Evolutionary conservation across 345 rosid species (phyloP).

Genomic region (Dipteronia sinensis): DNA sequence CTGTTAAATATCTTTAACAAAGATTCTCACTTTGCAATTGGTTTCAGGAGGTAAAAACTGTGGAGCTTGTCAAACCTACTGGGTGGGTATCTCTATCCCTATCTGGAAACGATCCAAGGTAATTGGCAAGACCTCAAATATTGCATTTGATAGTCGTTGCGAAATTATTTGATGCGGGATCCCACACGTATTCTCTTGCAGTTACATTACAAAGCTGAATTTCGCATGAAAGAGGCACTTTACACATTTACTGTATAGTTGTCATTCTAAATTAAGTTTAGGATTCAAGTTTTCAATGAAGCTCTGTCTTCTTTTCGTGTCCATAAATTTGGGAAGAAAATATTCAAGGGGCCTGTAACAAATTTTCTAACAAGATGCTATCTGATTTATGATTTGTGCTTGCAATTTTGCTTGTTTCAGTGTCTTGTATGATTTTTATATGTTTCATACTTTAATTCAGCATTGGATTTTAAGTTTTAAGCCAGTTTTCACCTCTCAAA

Average conservation of each 20-base stretch:
- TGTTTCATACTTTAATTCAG: not conserved
- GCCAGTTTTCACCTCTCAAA: not conserved
- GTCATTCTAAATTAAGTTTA: not conserved
- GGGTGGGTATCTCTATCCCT: constrained; percentile 83
- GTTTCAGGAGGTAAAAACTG: constrained; percentile 76
- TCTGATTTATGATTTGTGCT: not conserved
- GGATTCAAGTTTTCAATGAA: not conserved
- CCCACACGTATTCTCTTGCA: too few relatives aligned
- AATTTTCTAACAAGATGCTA: not conserved
- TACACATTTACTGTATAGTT: not conserved
- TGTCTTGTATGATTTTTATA: not conserved
- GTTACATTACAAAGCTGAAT: too few relatives aligned
- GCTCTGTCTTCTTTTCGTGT: not conserved
- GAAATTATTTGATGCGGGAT: too few relatives aligned
- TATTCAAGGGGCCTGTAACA: not conserved
- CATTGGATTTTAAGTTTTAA: not conserved
- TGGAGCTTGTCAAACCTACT: constrained; percentile 82
- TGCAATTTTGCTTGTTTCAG: not conserved
- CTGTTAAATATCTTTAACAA: not conserved
- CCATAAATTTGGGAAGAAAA: not conserved
- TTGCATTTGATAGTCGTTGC: too few relatives aligned
- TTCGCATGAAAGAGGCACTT: too few relatives aligned
- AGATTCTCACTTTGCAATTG: constrained; percentile 7
- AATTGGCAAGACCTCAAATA: constrained; percentile 11
- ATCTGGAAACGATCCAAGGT: constrained; percentile 90